Base-by-base conservation (phyloP, 2,329 filamentous ascomycete genomes). In the Xylaria sp. region DNA sequence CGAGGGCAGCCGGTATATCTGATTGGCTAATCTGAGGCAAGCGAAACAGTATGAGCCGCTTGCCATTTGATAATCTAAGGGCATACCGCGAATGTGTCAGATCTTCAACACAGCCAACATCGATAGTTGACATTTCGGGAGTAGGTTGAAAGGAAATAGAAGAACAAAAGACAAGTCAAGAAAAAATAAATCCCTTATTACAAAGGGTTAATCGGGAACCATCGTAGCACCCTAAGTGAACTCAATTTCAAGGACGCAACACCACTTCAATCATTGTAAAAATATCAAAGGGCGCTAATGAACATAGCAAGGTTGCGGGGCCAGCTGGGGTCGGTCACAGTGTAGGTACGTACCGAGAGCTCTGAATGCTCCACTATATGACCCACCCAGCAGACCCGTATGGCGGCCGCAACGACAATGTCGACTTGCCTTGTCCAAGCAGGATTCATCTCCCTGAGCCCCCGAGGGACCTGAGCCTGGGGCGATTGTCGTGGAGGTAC, bases 41-140 rank as follows among this genome's bases (percentile, higher is more conserved):
- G 44, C 82, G 82, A 67, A 84, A 84, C 8, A 84, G 75, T 25
- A 84, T 80, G 65, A 84, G 74, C 40, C 82, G 82, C 74, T 83
- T 84, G 60, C 79, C 80, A 69, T 79, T 79, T 0, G 81, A 83
- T 5, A 84, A 75, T 48, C 79, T 78, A 53, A 84, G 75, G 58
- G 83, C 79, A 74, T 84, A 82, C 48, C 82, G 79, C 8, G 82
- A 75, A 51, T 82, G 77, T 6, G 74, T 78, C 32, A 84, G 78
- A 29, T 76, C 75, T 4, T 77, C 71, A 6, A 82, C 71, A 13
- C 47, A 44, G 5, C 78, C 78, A 9, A 79, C 63, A 13, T 76
- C 72, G 27, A 80, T 69, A 5, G 68, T 70, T 21, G 76, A 76
- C 76, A 78, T 76, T 2, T 66, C 73, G 70, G 48, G 58, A 32